A percentile compares a stretch with the other conserved stretches of the same genome.
Evolutionary conservation across 164 flowering plant species (phyloP).

Genomic region (Umbellularia californica): DNA sequence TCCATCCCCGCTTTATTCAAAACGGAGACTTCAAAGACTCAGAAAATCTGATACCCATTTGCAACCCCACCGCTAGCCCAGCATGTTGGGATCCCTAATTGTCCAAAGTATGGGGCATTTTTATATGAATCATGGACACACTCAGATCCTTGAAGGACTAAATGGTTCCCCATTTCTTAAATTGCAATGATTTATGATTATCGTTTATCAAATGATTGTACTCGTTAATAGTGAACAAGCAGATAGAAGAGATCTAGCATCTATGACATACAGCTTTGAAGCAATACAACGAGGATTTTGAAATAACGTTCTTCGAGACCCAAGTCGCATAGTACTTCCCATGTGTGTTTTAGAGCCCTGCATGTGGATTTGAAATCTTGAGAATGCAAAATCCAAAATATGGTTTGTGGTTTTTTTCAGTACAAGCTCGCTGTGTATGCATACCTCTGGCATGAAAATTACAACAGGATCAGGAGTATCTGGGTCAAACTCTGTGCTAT

Average conservation of each 20-base stretch:
- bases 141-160: too few relatives aligned
- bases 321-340: constrained; percentile 98
- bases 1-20: too few relatives aligned
- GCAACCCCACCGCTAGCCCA: too few relatives aligned
- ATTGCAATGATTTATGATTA: not conserved
- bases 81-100: too few relatives aligned
- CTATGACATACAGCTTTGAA: constrained; percentile 65
- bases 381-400: not conserved
- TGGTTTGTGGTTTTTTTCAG: not conserved
- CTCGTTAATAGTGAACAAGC: not conserved
- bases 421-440: not conserved
- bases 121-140: too few relatives aligned
- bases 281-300: constrained; percentile 65
- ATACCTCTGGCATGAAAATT: constrained; percentile 97
- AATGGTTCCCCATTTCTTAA: too few relatives aligned
- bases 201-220: not conserved
- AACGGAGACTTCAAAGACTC: too few relatives aligned
- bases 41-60: too few relatives aligned
- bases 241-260: not conserved
- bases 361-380: constrained; percentile 5
- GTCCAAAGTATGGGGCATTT: too few relatives aligned
- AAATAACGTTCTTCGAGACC: constrained; percentile 80
- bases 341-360: constrained; percentile 94
- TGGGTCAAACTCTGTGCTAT: constrained; percentile 76
- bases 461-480: constrained; percentile 71